Evolutionary conservation across 345 rosid species (phyloP).

Genomic region (Lepidium sativum): DNA sequence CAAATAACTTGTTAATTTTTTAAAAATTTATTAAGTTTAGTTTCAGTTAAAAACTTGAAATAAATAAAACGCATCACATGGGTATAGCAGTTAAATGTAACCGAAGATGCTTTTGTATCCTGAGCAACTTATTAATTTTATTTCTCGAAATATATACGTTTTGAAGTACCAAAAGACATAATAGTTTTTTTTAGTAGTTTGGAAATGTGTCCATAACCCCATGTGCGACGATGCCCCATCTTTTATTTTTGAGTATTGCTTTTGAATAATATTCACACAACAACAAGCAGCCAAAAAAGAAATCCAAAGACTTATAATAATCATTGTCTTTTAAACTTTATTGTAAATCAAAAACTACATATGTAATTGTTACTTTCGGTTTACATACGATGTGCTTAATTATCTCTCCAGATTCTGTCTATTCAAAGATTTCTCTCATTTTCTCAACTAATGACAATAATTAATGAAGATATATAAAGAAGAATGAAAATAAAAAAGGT

Average conservation of each 20-base stretch:
- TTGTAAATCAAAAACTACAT: background rate
- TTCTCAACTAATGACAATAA: too few relatives aligned
- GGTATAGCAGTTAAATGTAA: conserved; percentile 20
- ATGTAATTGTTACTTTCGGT: background rate
- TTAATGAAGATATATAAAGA: background rate
- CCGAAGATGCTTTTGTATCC: conserved; percentile 17
- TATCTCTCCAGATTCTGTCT: background rate
- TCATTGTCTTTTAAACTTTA: background rate
- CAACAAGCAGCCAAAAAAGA: conserved; percentile 22
- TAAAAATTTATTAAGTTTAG: background rate
- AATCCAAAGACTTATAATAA: background rate
- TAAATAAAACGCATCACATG: conserved; percentile 14
- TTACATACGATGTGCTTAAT: background rate
- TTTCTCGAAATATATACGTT: background rate
- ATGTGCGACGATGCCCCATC: conserved; percentile 30
- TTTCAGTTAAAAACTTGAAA: background rate
- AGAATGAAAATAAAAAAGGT: background rate
- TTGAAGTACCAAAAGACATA: conserved; percentile 19
- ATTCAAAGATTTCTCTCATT: background rate
- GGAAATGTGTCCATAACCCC: conserved; percentile 27
- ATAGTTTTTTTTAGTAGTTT: conserved; percentile 12
- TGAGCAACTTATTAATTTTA: conserved; percentile 2
- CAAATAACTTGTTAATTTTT: background rate
- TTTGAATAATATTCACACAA: conserved; percentile 12
- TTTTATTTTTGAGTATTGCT: background rate